Evolutionary conservation across 2,329 filamentous ascomycete genomes (phyloP).

Genomic region (Massarina eburnea): DNA sequence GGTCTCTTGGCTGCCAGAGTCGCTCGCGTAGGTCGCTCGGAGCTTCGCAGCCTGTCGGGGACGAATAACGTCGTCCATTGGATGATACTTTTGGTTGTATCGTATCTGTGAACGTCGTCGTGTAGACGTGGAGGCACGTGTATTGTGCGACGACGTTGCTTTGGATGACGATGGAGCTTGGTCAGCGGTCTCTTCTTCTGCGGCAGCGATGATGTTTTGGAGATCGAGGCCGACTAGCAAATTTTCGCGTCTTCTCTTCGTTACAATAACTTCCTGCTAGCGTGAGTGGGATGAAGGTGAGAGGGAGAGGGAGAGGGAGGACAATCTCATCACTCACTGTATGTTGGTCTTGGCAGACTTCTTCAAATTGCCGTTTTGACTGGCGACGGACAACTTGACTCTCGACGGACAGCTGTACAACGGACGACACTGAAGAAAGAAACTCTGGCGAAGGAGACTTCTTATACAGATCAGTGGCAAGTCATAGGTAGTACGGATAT

Average conservation of each 20-base stretch:
- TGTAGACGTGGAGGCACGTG: conserved; percentile 8
- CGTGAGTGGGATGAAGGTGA: not conserved
- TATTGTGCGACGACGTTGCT: conserved; percentile 14
- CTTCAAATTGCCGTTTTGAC: not conserved
- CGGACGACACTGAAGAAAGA: not conserved
- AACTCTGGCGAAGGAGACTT: no score
- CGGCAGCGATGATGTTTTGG: conserved; percentile 15
- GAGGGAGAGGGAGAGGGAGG: not conserved
- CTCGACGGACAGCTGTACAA: not conserved
- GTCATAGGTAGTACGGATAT: not conserved
- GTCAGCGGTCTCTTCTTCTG: conserved; percentile 2
- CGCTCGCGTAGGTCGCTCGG: conserved; percentile 23
- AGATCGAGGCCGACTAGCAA: conserved; percentile 14
- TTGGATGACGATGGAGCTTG: conserved; percentile 2
- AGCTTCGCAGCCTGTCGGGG: conserved; percentile 31
- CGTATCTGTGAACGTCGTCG: conserved; percentile 18
- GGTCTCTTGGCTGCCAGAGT: not conserved
- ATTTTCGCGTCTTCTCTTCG: conserved; percentile 5
- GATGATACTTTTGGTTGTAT: conserved; percentile 38
- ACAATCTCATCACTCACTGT: not conserved
- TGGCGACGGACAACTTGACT: not conserved
- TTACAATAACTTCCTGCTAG: not conserved
- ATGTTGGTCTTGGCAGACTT: not conserved
- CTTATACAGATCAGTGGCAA: not conserved
- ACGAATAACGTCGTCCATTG: conserved; percentile 33